A percentile compares a stretch with the other conserved stretches of the same genome.
These are phyloP conservation scores for Alternaria gansuensis DNA, from an alignment of 2,329 filamentous ascomycete genomes.

Conservation along the genomic window DNA sequence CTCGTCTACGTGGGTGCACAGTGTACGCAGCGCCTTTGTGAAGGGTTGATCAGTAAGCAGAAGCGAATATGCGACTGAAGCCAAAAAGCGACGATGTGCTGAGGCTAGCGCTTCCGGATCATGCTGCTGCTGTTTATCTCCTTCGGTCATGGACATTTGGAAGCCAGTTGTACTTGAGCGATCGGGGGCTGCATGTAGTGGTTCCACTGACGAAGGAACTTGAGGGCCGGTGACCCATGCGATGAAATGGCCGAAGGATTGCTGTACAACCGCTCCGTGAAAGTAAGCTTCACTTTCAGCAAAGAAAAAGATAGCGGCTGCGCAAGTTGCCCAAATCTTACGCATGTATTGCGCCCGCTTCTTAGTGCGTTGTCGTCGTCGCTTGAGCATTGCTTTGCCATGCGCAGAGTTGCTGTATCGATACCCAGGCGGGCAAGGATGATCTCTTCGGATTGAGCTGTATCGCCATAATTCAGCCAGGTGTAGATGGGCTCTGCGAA, in stretches of 20 bases:
- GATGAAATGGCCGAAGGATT: conserved; percentile 81
- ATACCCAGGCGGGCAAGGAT: conserved; percentile 75
- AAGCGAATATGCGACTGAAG: conserved; percentile 70
- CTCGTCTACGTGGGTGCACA: conserved; percentile 80
- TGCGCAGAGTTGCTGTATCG: conserved; percentile 68
- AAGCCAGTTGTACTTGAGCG: conserved; percentile 13
- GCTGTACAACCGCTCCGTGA: conserved; percentile 85
- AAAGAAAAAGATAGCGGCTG: conserved; percentile 86
- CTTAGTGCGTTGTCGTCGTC: conserved; percentile 71
- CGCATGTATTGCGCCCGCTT: conserved; percentile 73
- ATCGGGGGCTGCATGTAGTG: conserved; percentile 16
- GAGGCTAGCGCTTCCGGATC: conserved; percentile 86
- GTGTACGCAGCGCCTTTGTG: conserved; percentile 70
- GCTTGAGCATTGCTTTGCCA: conserved; percentile 67
- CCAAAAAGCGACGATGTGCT: conserved; percentile 80
- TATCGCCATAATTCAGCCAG: conserved; percentile 88
- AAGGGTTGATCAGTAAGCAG: conserved; percentile 71
- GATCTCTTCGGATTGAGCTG: conserved; percentile 76
- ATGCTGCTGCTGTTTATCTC: conserved; percentile 57
- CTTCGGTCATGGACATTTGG: conserved; percentile 14
- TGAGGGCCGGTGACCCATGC: conserved; percentile 68
- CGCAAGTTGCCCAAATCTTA: conserved; percentile 87
- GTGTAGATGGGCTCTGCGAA: conserved; percentile 84
- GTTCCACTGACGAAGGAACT: conserved; percentile 10
- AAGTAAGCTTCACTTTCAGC: conserved; percentile 88